Evolutionary conservation across 495 filamentous ascomycete species (phyloP), one percentile per base, ranked within the genome.

Genomic region (Aspergillus affinis): DNA sequence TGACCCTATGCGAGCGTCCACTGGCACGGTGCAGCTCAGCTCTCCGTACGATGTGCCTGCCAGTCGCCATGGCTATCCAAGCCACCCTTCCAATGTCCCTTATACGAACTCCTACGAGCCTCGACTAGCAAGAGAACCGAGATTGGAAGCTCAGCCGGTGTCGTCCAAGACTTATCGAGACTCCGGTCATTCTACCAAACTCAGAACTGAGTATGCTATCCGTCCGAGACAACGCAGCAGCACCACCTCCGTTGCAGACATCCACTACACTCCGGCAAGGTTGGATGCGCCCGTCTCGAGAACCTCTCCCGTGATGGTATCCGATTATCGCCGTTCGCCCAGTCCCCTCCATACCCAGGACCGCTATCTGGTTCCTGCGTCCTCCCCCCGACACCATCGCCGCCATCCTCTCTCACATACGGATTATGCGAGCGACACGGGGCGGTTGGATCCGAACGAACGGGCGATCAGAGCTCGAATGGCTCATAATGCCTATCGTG

Each of bases 1-100:
- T 20, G 77, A 80, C 50, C 74, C 78, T 15, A 72, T 78, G 69
- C 72, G 78, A 20, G 75, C 78, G 18, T 81, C 78, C 15, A 81
- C 78, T n/a, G 78, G 78, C 26, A 80, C 71, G 36, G 70, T 81
- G 41, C 66, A 72, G 54, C 64, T 76, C 20, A 70, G 60, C 49
- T 72, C 77, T 0, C 71, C 71, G n/a, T 67, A 69, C 59, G 72
- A 79, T 48, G 66, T 70, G 0, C 72, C 62, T 12, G 61, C 66
- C 26, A 58, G 68, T 41, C 54, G 58, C 36, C 13, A 41, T 32
- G 72, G 64, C 48, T 72, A 78, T 54, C 59, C 72, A 12, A 67
- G 69, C 21, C 74, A 79, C 54, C 67, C 70, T 1, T 72, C 78
- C 10, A 70, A 73, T 57, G 71, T 61, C 13, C 69, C 70, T 19